Evolutionary conservation across 257 asterid species (phyloP).

Genomic region (Osmanthus fragrans): DNA sequence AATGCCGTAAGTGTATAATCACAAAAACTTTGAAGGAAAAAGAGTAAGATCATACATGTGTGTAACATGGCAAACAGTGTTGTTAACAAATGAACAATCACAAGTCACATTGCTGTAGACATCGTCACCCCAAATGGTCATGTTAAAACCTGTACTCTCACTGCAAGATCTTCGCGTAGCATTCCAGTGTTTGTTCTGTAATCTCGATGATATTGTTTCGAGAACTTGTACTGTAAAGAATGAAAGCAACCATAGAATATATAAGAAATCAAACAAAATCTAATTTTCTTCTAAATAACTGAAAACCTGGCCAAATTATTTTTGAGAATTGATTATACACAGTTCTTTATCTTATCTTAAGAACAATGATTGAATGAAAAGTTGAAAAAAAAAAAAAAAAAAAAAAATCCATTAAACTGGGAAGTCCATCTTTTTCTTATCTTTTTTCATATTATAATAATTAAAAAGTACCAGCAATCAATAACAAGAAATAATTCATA

Average conservation of each 20-base stretch:
- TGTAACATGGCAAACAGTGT: slow-evolving; percentile 71
- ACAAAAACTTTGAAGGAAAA: background rate
- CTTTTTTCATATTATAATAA: no score
- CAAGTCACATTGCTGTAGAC: slow-evolving; percentile 46
- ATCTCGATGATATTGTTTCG: slow-evolving; percentile 54
- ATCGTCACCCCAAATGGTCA: background rate
- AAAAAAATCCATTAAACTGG: background rate
- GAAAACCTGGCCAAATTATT: background rate
- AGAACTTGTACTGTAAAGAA: slow-evolving; percentile 58
- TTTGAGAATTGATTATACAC: background rate
- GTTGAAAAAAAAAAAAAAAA: background rate
- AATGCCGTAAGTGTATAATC: background rate
- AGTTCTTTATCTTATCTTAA: background rate
- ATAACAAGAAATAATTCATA: background rate
- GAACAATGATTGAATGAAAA: background rate
- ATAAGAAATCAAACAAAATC: background rate
- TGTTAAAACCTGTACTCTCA: slow-evolving; percentile 39
- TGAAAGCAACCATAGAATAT: background rate
- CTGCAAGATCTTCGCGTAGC: slow-evolving; percentile 52
- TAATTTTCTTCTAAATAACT: background rate
- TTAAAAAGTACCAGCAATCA: background rate
- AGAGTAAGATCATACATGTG: slow-evolving; percentile 55
- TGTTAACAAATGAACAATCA: slow-evolving; percentile 52
- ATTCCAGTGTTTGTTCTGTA: slow-evolving; percentile 56
- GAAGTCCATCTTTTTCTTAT: no score